Base-by-base conservation (phyloP, 768 basidiomycete genomes). In the Macrolepiota albuminosa region DNA sequence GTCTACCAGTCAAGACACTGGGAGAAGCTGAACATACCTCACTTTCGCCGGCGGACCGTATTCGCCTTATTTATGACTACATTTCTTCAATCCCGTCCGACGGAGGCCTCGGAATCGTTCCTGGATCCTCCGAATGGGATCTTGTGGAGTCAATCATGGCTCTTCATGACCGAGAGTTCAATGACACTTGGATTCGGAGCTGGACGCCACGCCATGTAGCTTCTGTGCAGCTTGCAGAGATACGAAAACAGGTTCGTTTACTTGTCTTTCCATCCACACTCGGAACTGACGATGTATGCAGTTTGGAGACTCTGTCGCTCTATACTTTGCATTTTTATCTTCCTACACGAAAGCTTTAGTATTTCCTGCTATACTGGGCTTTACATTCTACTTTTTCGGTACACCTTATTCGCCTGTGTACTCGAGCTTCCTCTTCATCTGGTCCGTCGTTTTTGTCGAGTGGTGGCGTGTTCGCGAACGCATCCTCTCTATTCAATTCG, bases 381-480 rank as follows among this genome's bases (percentile, higher is more conserved):
- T 85, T 50, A 53, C 83, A 21, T 88, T 86, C 69, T 93, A 86
- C 75, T 81, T 85, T 73, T 80, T 89, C 67, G 82, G 84, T 31
- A 78, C 81, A 0, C 82, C 88, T 0, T 98, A 94, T 72, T 88
- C 88, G 9, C 81, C 89, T 11, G 49, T 83, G 4, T 98, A 94
- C 70, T 93, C 93, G 0, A 73, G 81, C 56, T 73, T 91, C 24
- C 75, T 96, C 50, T 82, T 86, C n/a, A 57, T 94, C 3, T 99
- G 95, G 91, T 87, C 89, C 0, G 79, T 93, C 50, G 71, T 82
- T 21, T 96, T 95, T 67, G 89, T 95, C 61, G 95, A 98, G 71
- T 88, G 86, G 78, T 99, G 96, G 96, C 83, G 90, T 33, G 82
- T 97, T 40, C 84, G 84, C 59, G 92, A 98, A 72, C 84, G 89